phyloP scores from a whole-genome alignment of 768 basidiomycete genomes.

The Leccinum incarnatum region DNA sequence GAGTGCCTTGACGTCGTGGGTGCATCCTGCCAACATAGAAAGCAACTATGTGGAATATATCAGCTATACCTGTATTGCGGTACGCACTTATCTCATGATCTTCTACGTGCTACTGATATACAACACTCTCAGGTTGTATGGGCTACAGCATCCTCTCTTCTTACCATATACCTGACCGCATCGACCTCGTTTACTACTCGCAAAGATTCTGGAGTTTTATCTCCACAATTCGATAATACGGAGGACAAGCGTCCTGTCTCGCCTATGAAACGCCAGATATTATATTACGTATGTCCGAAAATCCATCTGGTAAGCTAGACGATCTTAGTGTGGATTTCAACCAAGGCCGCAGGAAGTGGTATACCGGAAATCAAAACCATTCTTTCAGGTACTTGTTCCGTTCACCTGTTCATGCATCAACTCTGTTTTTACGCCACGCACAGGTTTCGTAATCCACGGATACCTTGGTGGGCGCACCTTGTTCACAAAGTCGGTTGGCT shows the following conservation, averaged over 20 bases:
- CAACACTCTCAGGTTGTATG: conserved; percentile 54
- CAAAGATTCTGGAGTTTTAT: conserved; percentile 79
- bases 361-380: conserved; percentile 98
- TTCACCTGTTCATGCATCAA: conserved; percentile 7
- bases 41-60: conserved; percentile 59
- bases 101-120: conserved; percentile 1
- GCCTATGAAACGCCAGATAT: conserved; percentile 55
- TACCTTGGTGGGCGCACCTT: conserved; percentile 90
- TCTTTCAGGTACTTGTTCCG: conserved; percentile 56
- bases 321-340: conserved; percentile 17
- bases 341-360: conserved; percentile 88
- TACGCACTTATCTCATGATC: conserved; percentile 39
- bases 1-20: conserved; percentile 43
- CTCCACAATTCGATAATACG: conserved; percentile 43
- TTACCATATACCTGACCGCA: conserved; percentile 85
- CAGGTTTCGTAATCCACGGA: conserved; percentile 95
- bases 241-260: conserved; percentile 22
- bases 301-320: neutral
- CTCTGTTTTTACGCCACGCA: conserved; percentile 1
- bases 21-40: conserved; percentile 7
- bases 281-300: conserved; percentile 72
- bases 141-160: conserved; percentile 67
- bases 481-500: conserved; percentile 85
- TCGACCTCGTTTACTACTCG: conserved; percentile 86
- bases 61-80: conserved; percentile 74